These are phyloP conservation scores for Mycena galopus DNA, from an alignment of 768 basidiomycete genomes.

Conservation along the genomic window DNA sequence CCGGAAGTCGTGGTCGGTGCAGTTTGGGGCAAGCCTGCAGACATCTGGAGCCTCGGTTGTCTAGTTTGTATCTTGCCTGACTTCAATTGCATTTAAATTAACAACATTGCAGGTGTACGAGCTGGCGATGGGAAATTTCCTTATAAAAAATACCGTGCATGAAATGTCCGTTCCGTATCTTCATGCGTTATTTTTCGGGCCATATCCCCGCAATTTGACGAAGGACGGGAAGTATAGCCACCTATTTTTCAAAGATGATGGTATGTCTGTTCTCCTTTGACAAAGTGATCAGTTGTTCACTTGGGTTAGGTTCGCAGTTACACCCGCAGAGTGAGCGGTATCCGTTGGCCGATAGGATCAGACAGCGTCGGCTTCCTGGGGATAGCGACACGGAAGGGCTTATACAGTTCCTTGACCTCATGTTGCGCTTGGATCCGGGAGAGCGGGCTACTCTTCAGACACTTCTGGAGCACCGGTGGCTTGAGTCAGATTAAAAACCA, in stretches of 20 bases:
- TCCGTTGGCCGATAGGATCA: conserved; percentile 1
- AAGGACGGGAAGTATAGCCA: conserved; percentile 16
- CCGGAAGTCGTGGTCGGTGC: conserved; percentile 24
- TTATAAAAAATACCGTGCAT: not conserved
- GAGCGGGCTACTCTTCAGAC: conserved; percentile 16
- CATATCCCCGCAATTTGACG: conserved; percentile 18
- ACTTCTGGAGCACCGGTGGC: conserved; percentile 18
- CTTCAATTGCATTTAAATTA: not conserved
- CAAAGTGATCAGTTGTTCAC: not conserved
- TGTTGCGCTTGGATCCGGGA: conserved; percentile 20
- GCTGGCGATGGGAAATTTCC: conserved; percentile 14
- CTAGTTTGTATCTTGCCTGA: conserved; percentile 1
- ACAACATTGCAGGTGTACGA: conserved; percentile 11
- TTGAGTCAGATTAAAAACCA: too few species aligned
- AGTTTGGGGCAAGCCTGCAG: conserved; percentile 21
- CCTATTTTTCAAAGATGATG: conserved; percentile 20
- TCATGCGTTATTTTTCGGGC: conserved; percentile 18
- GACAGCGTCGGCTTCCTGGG: not conserved
- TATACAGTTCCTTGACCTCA: conserved; percentile 3
- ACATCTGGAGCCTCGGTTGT: conserved; percentile 24
- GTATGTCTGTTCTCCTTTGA: conserved; percentile 3
- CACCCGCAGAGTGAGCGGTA: not conserved
- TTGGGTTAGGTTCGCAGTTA: conserved; percentile 2
- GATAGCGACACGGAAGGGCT: conserved; percentile 7
- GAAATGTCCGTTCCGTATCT: conserved; percentile 13